phyloP scores from a whole-genome alignment of 1,284 basidiomycete genomes.

The Exobasidium rhododendri region DNA sequence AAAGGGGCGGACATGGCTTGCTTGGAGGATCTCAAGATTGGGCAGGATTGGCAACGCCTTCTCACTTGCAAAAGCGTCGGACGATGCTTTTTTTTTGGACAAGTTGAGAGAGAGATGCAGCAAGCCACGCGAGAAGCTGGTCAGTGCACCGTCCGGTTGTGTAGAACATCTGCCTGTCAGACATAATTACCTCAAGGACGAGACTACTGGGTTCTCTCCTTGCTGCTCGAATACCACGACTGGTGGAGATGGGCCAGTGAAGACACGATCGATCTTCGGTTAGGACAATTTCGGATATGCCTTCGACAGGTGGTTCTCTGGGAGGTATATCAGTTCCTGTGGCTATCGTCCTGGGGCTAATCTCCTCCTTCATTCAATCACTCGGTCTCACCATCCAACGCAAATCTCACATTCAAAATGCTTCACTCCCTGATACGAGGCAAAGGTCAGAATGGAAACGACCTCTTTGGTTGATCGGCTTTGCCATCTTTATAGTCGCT shows the following conservation, averaged over 20 bases:
- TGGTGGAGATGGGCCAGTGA: no score
- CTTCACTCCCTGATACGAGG: slow-evolving; percentile 63
- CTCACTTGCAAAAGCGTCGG: no score
- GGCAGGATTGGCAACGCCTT: no score
- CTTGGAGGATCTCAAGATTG: no score
- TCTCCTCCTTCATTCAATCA: slow-evolving; percentile 85
- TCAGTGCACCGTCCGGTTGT: no score
- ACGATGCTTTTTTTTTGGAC: no score
- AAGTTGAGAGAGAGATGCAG: no score
- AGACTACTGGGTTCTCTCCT: not conserved
- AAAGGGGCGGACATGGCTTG: slow-evolving; percentile 8
- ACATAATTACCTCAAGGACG: not conserved
- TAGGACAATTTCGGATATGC: not conserved
- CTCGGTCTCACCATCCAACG: slow-evolving; percentile 87
- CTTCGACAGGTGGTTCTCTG: not conserved
- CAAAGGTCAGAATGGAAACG: slow-evolving; percentile 43
- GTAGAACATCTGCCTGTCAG: no score
- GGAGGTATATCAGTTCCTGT: slow-evolving; percentile 28
- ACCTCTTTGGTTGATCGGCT: slow-evolving; percentile 61
- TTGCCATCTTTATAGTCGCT: slow-evolving; percentile 65
- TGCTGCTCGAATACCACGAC: no score
- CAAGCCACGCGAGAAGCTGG: not conserved
- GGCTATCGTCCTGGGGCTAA: slow-evolving; percentile 65
- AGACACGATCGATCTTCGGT: not conserved
- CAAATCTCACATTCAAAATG: slow-evolving; percentile 87